A percentile compares a stretch with the other conserved stretches of the same genome.
Conservation (phyloP, 306 rosid species). For the Luffa aegyptiaca region DNA sequence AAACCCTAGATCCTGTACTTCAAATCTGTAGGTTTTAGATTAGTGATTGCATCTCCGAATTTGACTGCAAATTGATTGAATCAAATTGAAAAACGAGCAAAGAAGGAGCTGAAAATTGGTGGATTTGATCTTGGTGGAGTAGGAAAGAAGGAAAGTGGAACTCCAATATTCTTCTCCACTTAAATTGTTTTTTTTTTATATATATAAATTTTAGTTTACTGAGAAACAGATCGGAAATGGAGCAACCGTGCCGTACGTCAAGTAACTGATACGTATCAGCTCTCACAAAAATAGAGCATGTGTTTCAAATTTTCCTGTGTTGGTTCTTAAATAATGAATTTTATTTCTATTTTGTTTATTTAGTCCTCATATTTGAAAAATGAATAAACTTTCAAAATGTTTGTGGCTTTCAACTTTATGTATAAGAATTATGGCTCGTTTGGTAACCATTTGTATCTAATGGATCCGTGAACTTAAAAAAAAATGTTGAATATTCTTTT, state of each 20-base stretch:
- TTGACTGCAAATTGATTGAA: neutral
- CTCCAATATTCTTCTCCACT: neutral
- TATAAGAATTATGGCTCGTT: too few relatives aligned
- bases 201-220: neutral
- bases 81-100: neutral
- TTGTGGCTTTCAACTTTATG: too few relatives aligned
- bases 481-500: too few relatives aligned
- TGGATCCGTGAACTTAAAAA: too few relatives aligned
- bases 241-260: neutral
- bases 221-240: neutral
- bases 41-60: neutral
- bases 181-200: too few relatives aligned
- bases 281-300: neutral
- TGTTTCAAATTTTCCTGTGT: neutral
- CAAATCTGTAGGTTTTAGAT: neutral
- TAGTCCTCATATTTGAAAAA: too few relatives aligned
- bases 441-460: too few relatives aligned
- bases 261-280: neutral
- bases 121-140: neutral
- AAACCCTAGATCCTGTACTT: constrained; percentile 1
- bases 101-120: neutral
- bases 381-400: too few relatives aligned
- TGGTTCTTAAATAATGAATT: too few relatives aligned
- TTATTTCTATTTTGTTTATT: too few relatives aligned
- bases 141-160: neutral